Evolutionary conservation across 2,329 filamentous ascomycete genomes (phyloP), one percentile per base, ranked within the genome.

Genomic region (Neofusicoccum kwambonambiense): DNA sequence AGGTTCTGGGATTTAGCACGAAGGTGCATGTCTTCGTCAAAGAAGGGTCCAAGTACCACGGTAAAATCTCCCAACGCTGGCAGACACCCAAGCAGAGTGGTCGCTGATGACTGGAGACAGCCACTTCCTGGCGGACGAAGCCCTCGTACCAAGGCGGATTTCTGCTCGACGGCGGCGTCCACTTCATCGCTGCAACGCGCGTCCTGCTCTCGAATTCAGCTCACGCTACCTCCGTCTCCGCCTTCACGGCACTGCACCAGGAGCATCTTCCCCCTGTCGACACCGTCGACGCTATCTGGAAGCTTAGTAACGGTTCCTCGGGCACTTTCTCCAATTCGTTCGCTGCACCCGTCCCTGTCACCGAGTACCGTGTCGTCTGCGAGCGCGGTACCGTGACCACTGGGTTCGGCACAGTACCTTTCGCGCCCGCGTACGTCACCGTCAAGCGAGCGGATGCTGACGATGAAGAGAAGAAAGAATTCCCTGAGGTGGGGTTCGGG

Each of bases 131-230:
- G 91, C 86, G 91, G 63, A 89, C 89, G 74, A 83, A 79, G 64
- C 90, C 90, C 1, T 81, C 84, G 61, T 86, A 91, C 73, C 90
- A 92, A 76, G 91, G 90, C 63, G 90, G 91, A 0, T 93, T 92
- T 73, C 75, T 93, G 63, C 84, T 93, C 2, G 90, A 93, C 71
- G 89, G 86, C 13, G 90, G 91, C 49, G 89, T 93, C 31, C 91
- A 93, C 75, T 88, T 86, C 66, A 80, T 88, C 6, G 90, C 90
- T 7, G 87, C 78, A 0, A 81, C 89, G 57, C 81, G 90, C 15
- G 74, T 85, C 37, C 72, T 93, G 47, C 78, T 92, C 2, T 79
- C 81, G 17, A 4, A 35, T 0, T 2, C 34, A 5, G 67, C 76
- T 0, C 78, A 79, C 3, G 79, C 83, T 52, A 77, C 81, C 8